Evolutionary conservation across 306 rosid genomes (phyloP).

Genomic region (Cyclanthera cordifolia): DNA sequence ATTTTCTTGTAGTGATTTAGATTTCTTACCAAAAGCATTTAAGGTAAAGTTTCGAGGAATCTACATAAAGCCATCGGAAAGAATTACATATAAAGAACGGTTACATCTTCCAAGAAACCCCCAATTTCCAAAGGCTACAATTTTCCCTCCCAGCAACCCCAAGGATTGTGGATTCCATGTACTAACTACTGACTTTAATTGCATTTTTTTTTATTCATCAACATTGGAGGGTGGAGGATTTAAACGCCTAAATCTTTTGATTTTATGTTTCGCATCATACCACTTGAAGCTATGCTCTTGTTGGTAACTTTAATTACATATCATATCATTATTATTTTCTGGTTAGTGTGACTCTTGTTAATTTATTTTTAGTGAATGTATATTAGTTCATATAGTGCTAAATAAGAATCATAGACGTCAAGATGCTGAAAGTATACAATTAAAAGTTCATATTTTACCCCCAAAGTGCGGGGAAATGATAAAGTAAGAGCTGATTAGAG

Average conservation of each 20-base stretch:
- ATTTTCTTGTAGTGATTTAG: not conserved
- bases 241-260: too few species aligned
- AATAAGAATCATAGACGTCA: not conserved
- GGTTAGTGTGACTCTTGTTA: not conserved
- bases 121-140: not conserved
- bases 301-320: too few species aligned
- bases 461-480: not conserved
- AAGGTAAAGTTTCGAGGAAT: not conserved
- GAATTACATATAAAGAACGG: not conserved
- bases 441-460: not conserved
- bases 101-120: not conserved
- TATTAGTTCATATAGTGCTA: not conserved
- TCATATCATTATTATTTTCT: not conserved
- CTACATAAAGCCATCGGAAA: not conserved
- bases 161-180: not conserved
- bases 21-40: not conserved
- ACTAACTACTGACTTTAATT: not conserved
- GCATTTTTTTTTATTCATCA: too few species aligned
- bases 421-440: not conserved
- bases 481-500: not conserved
- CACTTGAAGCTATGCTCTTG: too few species aligned
- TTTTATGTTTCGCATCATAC: too few species aligned
- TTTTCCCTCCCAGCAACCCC: not conserved
- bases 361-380: not conserved
- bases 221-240: too few species aligned